phyloP scores from a whole-genome alignment of 345 rosid species.

The Camelina hispida region DNA sequence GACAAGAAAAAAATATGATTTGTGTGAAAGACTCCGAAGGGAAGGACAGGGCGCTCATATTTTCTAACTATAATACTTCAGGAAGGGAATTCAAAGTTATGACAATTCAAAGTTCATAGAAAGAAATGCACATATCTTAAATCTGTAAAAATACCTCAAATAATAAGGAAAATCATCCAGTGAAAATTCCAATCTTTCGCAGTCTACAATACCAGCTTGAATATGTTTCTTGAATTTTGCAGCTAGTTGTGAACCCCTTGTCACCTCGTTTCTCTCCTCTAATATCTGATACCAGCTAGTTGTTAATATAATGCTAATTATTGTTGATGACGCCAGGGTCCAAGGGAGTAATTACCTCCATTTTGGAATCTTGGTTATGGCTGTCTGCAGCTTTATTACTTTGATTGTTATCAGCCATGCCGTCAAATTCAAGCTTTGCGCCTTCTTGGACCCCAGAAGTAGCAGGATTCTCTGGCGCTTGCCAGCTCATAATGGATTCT shows the following conservation, averaged over 20 bases:
- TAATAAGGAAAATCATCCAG: constrained; percentile 86
- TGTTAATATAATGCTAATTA: constrained; percentile 32
- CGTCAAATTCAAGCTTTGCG: constrained; percentile 38
- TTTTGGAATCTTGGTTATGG: constrained; percentile 65
- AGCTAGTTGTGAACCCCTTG: constrained; percentile 65
- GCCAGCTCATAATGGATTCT: constrained; percentile 40
- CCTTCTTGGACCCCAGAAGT: constrained; percentile 29
- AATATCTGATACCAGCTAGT: constrained; percentile 65
- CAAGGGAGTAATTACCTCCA: constrained; percentile 70
- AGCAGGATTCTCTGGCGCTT: constrained; percentile 43
- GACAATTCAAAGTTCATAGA: too few species aligned
- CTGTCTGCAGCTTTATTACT: constrained; percentile 27
- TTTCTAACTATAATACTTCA: too few species aligned
- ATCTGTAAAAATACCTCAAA: constrained; percentile 38
- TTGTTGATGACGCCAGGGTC: constrained; percentile 60
- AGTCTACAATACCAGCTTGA: constrained; percentile 81
- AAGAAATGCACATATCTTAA: constrained; percentile 2
- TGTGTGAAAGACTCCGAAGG: too few species aligned
- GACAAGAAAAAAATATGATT: too few species aligned
- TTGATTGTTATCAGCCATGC: constrained; percentile 40
- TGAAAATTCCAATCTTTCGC: constrained; percentile 67
- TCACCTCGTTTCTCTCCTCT: constrained; percentile 71
- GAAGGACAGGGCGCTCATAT: background rate
- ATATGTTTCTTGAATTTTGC: constrained; percentile 66
- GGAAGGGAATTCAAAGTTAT: too few species aligned